Evolutionary conservation across 1,284 basidiomycete genomes (phyloP).

Genomic region (Anthracocystis panici-leucophaei): DNA sequence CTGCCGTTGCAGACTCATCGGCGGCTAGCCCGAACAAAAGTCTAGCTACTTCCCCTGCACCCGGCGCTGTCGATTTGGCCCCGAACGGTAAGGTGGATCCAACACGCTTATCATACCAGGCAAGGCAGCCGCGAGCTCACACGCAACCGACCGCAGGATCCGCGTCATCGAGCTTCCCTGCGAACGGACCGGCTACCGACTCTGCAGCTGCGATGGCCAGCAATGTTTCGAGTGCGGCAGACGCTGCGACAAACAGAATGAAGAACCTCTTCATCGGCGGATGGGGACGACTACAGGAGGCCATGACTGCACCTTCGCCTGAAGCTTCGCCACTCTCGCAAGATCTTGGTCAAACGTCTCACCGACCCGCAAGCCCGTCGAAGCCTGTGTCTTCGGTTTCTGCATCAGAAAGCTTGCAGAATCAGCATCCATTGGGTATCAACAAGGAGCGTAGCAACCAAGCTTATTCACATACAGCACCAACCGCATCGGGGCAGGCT

Average conservation of each 20-base stretch:
- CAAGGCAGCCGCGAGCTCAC: slow-evolving; percentile 26
- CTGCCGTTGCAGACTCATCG: slow-evolving; percentile 5
- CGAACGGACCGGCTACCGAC: slow-evolving; percentile 11
- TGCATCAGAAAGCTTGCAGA: neutral
- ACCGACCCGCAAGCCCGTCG: slow-evolving; percentile 16
- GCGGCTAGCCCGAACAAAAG: neutral
- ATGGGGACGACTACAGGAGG: slow-evolving; percentile 55
- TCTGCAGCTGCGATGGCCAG: slow-evolving; percentile 20
- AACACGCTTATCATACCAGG: slow-evolving; percentile 26
- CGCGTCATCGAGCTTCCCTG: neutral
- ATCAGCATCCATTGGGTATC: slow-evolving; percentile 5
- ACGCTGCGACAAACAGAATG: slow-evolving; percentile 46
- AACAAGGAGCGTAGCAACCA: neutral
- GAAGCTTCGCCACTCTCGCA: slow-evolving; percentile 7
- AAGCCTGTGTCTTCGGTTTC: neutral
- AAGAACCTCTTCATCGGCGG: slow-evolving; percentile 57
- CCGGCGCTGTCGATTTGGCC: slow-evolving; percentile 33
- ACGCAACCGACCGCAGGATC: slow-evolving; percentile 9
- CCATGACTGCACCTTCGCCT: slow-evolving; percentile 41
- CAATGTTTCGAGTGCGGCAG: slow-evolving; percentile 35
- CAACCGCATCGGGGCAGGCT: slow-evolving; percentile 1
- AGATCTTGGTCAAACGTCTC: neutral
- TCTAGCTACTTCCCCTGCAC: slow-evolving; percentile 17
- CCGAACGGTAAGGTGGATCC: slow-evolving; percentile 30
- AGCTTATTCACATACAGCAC: neutral